Base-by-base conservation (phyloP, 805 yeast species). In the Candida nemodendra region DNA sequence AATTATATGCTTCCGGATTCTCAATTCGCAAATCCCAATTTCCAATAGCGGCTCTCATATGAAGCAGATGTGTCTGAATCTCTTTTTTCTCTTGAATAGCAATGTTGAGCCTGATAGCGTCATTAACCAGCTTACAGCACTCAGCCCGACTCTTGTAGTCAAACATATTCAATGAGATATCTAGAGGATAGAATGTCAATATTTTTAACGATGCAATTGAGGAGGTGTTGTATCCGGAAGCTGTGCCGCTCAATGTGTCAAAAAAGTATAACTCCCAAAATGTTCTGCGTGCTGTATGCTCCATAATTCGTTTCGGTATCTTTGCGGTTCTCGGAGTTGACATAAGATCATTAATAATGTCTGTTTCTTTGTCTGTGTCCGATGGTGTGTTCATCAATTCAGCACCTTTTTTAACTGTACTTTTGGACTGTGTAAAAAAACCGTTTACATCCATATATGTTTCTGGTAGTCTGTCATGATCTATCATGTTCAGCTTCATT, bases 231-330 rank as follows among this genome's bases (percentile, higher is more conserved):
- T 58, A 61, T 9, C 79, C 79, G 34, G 74, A 76, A 0, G 80
- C 76, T 5, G 78, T 73, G 1, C 79, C 79, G 42, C 72, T 71
- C 25, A 73, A 59, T 8, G 74, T 70, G 51, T 74, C 80, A 35
- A 74, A 61, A 48, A 72, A 74, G 47, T 70, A 69, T 5, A 72
- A 49, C 39, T 74, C 80, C 79, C 79, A 74, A 42, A 72, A 66
- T 9, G 72, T 62, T 39, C 76, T 59, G 38, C 79, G 61, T 4
- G 69, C 68, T 27, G 62, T 51, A 39, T 66, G 68, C 24, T 49
- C 50, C 8, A 59, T 30, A 7, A 58, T 47, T 5, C 38, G 31
- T 15, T 41, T 36, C 0, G 62, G 56, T 3, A 59, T 44, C 12
- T 39, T 39, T 2, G 32, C 19, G 2, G 53, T 43, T 31, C 66